A percentile compares a stretch with the other conserved stretches of the same genome.
These are phyloP conservation scores for Crithidia sp. DNA, from an alignment of 208 protist genomes.

Conservation along the genomic window DNA sequence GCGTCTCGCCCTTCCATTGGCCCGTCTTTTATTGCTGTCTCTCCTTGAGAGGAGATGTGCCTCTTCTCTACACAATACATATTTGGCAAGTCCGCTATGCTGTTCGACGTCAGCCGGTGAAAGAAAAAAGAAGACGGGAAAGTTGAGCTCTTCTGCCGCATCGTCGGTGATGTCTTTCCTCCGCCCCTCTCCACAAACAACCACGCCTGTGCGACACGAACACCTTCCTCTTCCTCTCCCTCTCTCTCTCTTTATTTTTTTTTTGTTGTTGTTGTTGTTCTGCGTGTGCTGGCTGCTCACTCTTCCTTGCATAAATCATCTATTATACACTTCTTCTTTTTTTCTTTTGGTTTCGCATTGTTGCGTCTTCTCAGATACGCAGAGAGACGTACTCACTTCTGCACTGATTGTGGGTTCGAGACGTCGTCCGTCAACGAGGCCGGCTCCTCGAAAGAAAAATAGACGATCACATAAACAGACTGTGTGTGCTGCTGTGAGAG, in stretches of 20 bases:
- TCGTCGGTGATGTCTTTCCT: too few relatives aligned
- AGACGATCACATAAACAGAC: too few relatives aligned
- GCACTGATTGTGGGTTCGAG: background rate
- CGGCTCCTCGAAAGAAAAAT: too few relatives aligned
- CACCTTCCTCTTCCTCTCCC: background rate
- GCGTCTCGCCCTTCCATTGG: too few relatives aligned
- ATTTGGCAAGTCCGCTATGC: too few relatives aligned
- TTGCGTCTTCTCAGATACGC: too few relatives aligned
- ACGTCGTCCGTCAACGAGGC: too few relatives aligned
- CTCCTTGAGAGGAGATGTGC: too few relatives aligned
- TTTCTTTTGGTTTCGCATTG: background rate
- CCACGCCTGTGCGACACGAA: background rate
- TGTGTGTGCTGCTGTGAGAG: too few relatives aligned
- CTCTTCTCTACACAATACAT: too few relatives aligned
- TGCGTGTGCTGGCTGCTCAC: constrained; percentile 19
- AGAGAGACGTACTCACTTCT: background rate
- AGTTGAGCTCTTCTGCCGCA: background rate
- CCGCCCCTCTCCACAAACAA: background rate
- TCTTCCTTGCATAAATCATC: background rate
- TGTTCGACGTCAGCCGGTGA: too few relatives aligned
- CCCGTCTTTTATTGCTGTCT: too few relatives aligned
- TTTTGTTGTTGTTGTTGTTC: constrained; percentile 22
- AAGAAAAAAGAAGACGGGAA: background rate
- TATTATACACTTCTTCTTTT: constrained; percentile 16
- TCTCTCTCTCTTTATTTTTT: background rate